Percentiles rank a stretch among this genome's conserved stretches.
These are phyloP conservation scores for Trichomonascus vanleenenianus DNA, from an alignment of 805 yeast species.

Conservation along the genomic window DNA sequence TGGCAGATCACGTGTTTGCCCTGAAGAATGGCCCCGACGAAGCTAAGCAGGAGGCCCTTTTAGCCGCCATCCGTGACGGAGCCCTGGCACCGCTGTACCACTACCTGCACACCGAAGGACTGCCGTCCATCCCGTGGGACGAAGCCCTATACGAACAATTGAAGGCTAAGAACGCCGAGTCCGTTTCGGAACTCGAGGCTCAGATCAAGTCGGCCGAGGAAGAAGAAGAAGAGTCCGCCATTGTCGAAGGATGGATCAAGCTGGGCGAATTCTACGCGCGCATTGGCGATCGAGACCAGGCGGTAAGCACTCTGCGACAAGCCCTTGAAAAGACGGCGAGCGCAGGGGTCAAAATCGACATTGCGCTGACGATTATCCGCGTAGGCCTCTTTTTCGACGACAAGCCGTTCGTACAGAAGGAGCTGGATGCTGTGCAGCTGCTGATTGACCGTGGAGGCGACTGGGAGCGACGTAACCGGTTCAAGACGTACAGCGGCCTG, in stretches of 20 bases:
- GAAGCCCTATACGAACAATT: conserved; percentile 46
- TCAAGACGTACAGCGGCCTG: conserved; percentile 84
- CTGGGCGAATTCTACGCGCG: conserved; percentile 83
- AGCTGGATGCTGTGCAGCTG: conserved; percentile 61
- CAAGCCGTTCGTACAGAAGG: conserved; percentile 56
- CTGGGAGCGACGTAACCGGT: conserved; percentile 96
- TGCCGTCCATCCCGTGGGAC: conserved; percentile 47
- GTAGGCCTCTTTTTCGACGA: conserved; percentile 87
- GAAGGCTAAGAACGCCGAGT: conserved; percentile 44
- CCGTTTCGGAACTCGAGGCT: conserved; percentile 40
- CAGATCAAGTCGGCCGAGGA: conserved; percentile 46
- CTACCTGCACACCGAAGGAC: conserved; percentile 46
- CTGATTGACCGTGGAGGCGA: conserved; percentile 96
- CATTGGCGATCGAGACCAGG: conserved; percentile 74
- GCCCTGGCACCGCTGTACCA: conserved; percentile 79
- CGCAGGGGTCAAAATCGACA: conserved; percentile 85
- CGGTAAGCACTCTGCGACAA: conserved; percentile 56
- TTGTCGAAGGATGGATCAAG: conserved; percentile 64
- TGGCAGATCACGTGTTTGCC: conserved; percentile 74
- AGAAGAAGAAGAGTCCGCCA: conserved; percentile 82
- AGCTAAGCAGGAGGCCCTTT: conserved; percentile 41
- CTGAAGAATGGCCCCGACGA: conserved; percentile 36
- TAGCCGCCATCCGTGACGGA: conserved; percentile 47
- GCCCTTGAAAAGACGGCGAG: conserved; percentile 76
- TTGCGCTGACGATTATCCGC: conserved; percentile 71